Conservation (phyloP, 2,329 filamentous ascomycete genomes). For the Cladobotryum protrusum region DNA sequence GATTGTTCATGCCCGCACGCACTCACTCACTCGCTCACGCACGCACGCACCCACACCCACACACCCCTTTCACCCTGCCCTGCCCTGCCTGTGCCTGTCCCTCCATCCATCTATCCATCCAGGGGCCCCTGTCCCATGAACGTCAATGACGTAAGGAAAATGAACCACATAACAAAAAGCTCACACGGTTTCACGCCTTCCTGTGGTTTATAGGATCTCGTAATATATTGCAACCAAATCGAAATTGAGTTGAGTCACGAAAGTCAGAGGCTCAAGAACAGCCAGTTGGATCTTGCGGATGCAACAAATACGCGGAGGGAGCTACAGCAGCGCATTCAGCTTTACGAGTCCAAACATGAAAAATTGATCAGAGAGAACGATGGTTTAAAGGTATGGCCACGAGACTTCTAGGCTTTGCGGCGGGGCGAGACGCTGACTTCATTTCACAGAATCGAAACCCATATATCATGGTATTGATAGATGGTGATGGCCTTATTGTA, state of each 20-base stretch:
- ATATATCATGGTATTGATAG: conserved; percentile 56
- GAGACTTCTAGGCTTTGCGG: no score
- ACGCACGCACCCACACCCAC: neutral
- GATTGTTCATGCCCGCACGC: no score
- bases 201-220: conserved; percentile 22
- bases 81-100: no score
- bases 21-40: no score
- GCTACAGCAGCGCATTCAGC: conserved; percentile 41
- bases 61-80: no score
- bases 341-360: conserved; percentile 31
- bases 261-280: conserved; percentile 36
- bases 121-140: neutral
- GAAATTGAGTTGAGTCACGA: conserved; percentile 40
- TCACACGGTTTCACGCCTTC: neutral
- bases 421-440: neutral
- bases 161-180: neutral
- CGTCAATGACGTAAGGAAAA: neutral
- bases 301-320: conserved; percentile 43
- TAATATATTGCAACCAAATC: conserved; percentile 32
- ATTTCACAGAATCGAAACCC: conserved; percentile 44
- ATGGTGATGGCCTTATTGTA: conserved; percentile 58
- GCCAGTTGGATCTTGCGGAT: conserved; percentile 45
- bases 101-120: no score
- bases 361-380: conserved; percentile 34
- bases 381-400: conserved; percentile 37